Conservation (phyloP, 495 filamentous ascomycete genomes). For the Chaetomium cochliodes region DNA sequence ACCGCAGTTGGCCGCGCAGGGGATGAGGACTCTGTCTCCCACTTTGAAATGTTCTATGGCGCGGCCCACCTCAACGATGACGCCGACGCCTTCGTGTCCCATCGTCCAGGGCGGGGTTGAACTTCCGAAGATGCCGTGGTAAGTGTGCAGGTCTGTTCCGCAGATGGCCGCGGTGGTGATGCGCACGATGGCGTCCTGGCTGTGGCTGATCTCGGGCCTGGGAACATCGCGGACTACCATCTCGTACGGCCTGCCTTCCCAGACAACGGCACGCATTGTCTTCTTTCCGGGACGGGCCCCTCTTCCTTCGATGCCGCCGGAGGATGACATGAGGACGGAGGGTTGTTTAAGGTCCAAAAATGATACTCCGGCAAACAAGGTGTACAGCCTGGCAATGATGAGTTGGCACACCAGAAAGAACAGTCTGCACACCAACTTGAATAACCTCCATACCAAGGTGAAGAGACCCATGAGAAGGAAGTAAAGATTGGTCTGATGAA, state of each 20-base stretch:
- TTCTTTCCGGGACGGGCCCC: background rate
- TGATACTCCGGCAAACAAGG: too few species aligned
- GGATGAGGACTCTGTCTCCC: conserved; percentile 43
- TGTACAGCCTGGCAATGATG: too few species aligned
- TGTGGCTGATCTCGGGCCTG: conserved; percentile 27
- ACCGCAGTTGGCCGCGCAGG: background rate
- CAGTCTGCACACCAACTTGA: too few species aligned
- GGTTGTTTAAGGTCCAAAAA: too few species aligned
- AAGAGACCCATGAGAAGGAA: too few species aligned
- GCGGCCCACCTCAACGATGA: conserved; percentile 37
- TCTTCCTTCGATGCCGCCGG: background rate
- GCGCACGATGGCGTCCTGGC: conserved; percentile 38
- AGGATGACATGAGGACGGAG: background rate
- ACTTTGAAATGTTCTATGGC: conserved; percentile 32
- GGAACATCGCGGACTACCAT: conserved; percentile 20
- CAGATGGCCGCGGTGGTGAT: conserved; percentile 41
- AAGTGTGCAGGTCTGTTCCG: conserved; percentile 27
- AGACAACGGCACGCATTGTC: conserved; percentile 18
- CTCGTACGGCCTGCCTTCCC: conserved; percentile 31
- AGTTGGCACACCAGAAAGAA: too few species aligned
- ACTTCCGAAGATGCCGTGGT: conserved; percentile 15
- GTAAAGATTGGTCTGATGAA: too few species aligned
- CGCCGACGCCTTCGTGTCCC: conserved; percentile 46
- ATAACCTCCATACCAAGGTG: too few species aligned
- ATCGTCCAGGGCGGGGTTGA: conserved; percentile 25